Percentiles rank a stretch among this genome's conserved stretches.
Conservation (phyloP, 1,284 basidiomycete species). For the Ganoderma lucidum region DNA sequence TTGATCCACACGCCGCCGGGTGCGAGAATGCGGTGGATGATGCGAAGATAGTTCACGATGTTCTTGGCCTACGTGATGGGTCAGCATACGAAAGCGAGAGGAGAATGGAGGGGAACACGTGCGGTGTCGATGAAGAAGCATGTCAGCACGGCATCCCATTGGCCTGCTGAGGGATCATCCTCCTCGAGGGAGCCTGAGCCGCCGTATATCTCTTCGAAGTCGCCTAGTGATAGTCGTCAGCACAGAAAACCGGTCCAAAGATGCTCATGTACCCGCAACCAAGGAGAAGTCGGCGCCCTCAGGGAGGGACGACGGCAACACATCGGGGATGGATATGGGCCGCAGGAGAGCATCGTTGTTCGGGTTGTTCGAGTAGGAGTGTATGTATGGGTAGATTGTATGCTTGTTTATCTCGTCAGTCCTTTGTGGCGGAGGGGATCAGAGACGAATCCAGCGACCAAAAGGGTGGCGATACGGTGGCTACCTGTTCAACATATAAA, state of each 20-base stretch:
- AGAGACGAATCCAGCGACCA: slow-evolving; percentile 13
- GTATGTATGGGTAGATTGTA: slow-evolving; percentile 87
- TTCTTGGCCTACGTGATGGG: slow-evolving; percentile 78
- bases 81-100: background rate
- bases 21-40: slow-evolving; percentile 82
- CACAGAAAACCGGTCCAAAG: background rate
- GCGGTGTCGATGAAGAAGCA: slow-evolving; percentile 99
- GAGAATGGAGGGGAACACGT: slow-evolving; percentile 7
- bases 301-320: slow-evolving; percentile 79
- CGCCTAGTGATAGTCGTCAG: slow-evolving; percentile 55
- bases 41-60: slow-evolving; percentile 88
- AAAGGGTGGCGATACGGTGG: slow-evolving; percentile 14
- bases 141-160: slow-evolving; percentile 92
- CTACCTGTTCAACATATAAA: slow-evolving; percentile 69
- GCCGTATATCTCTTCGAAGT: slow-evolving; percentile 94
- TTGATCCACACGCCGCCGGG: slow-evolving; percentile 94
- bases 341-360: slow-evolving; percentile 70
- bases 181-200: slow-evolving; percentile 48
- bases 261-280: slow-evolving; percentile 69
- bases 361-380: slow-evolving; percentile 86
- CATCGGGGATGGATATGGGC: slow-evolving; percentile 81
- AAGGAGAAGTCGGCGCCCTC: slow-evolving; percentile 63
- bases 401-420: slow-evolving; percentile 73
- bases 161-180: slow-evolving; percentile 70
- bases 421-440: slow-evolving; percentile 47